These are phyloP conservation scores for Apophysomyces sp. DNA, from an alignment of 371 early-diverging fungal species.

Conservation along the genomic window DNA sequence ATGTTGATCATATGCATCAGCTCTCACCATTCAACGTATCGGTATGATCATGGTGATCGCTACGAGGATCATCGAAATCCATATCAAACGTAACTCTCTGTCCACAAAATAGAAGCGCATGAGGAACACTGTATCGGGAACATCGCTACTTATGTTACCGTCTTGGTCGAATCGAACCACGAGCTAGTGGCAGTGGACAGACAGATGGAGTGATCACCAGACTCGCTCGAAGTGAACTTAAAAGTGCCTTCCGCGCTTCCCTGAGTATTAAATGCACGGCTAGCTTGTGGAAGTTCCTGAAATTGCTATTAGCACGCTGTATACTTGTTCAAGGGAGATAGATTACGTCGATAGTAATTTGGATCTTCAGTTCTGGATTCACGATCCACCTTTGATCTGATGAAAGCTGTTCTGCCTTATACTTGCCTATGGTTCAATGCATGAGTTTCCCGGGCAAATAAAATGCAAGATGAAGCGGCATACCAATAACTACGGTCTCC, in stretches of 20 bases:
- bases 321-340: not conserved
- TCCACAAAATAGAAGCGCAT: not conserved
- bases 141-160: slow-evolving; percentile 34
- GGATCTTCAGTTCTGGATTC: slow-evolving; percentile 66
- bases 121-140: not conserved
- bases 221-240: slow-evolving; percentile 83
- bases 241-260: slow-evolving; percentile 74
- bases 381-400: slow-evolving; percentile 66
- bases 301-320: not conserved
- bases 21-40: slow-evolving; percentile 57
- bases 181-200: slow-evolving; percentile 56
- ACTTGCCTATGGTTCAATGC: slow-evolving; percentile 57
- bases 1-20: not conserved
- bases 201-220: slow-evolving; percentile 92
- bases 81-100: slow-evolving; percentile 71
- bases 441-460: not conserved
- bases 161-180: slow-evolving; percentile 61
- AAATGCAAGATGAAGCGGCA: not conserved
- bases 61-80: slow-evolving; percentile 72
- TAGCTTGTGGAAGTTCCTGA: slow-evolving; percentile 57
- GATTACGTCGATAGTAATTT: slow-evolving; percentile 75
- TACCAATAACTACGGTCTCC: slow-evolving; percentile 85
- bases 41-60: slow-evolving; percentile 58
- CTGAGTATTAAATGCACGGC: slow-evolving; percentile 72
- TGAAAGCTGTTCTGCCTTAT: slow-evolving; percentile 79